Evolutionary conservation across 2,329 filamentous ascomycete species (phyloP).

Genomic region (Diplodia sapinea): DNA sequence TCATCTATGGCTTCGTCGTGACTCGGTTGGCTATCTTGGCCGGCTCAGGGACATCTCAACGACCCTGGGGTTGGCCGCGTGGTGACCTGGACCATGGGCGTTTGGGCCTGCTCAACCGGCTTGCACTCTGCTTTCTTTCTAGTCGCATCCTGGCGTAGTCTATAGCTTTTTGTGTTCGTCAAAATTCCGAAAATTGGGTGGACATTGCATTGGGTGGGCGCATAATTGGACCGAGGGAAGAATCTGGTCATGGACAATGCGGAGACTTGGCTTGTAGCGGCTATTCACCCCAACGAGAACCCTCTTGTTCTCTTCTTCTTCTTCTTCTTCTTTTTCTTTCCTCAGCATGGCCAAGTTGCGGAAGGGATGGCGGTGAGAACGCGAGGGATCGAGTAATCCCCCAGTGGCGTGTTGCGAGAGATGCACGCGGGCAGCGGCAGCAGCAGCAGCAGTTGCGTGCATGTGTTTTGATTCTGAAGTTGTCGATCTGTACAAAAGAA

Average conservation of each 20-base stretch:
- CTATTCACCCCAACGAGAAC: slow-evolving; percentile 3
- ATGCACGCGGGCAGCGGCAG: neutral
- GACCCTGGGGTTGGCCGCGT: neutral
- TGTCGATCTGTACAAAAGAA: slow-evolving; percentile 17
- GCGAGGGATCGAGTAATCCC: neutral
- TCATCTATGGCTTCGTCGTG: neutral
- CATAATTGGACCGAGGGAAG: slow-evolving; percentile 23
- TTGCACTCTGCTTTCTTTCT: slow-evolving; percentile 12
- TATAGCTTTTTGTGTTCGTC: slow-evolving; percentile 21
- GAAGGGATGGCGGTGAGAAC: neutral
- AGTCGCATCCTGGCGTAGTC: slow-evolving; percentile 11
- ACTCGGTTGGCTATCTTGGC: neutral
- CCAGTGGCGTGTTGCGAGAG: neutral
- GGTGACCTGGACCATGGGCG: slow-evolving; percentile 11
- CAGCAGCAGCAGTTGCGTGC: neutral
- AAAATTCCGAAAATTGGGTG: slow-evolving; percentile 28
- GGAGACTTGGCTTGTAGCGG: slow-evolving; percentile 18
- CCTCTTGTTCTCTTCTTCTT: neutral
- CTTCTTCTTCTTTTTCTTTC: neutral
- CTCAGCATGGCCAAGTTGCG: slow-evolving; percentile 17
- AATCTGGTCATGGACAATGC: slow-evolving; percentile 26
- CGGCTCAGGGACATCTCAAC: slow-evolving; percentile 3
- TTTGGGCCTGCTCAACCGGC: slow-evolving; percentile 13
- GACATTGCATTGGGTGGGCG: slow-evolving; percentile 30
- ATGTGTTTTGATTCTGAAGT: slow-evolving; percentile 16